Evolutionary conservation across 495 filamentous ascomycete species (phyloP), one percentile per base, ranked within the genome.

Genomic region (Tetracladium setigerum): DNA sequence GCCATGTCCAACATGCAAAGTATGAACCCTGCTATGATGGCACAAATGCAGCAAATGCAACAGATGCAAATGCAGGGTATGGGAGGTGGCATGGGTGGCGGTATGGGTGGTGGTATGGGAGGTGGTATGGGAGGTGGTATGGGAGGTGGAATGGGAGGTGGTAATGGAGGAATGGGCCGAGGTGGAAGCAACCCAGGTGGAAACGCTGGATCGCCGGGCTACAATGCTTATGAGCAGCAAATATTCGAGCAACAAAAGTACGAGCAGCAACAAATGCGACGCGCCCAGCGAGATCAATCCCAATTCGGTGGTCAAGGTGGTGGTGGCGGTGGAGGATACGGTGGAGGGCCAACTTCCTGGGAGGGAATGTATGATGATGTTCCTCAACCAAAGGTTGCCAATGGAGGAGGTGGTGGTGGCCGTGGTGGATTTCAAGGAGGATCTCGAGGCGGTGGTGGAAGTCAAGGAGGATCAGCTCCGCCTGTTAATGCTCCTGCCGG

Each of bases 361-460:
- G 92, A 98, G 64, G 92, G 92, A 46, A 98, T 98, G 92, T 98
- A 98, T 63, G 92, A 98, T 62, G 92, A 96, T 62, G 89, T 95
- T 1, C 94, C 94, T 17, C 89, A 90, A 58, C 89, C 89, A 8
- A 81, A 83, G 47, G 77, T 82, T 46, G 71, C 70, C 41, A 76
- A 40, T 38, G 69, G 74, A 38, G 74, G 75, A 51, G 22, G 73
- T 22, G 69, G 70, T 41, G 72, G 78, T 36, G 72, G 77, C 38
- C 63, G 77, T 38, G 76, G 78, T n/a, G 67, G 69, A 5, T 67
- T 62, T 49, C 62, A 65, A 35, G 64, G 65, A 45, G 54, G 59
- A 31, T 62, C 38, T 57, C 58, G 55, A 44, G 59, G 62, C 24
- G 45, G 58, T 5, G 49, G 60, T 17, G 62, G 63, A 15, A 55